These are phyloP conservation scores for Russula virescens DNA, from an alignment of 768 basidiomycete genomes.

Conservation along the genomic window DNA sequence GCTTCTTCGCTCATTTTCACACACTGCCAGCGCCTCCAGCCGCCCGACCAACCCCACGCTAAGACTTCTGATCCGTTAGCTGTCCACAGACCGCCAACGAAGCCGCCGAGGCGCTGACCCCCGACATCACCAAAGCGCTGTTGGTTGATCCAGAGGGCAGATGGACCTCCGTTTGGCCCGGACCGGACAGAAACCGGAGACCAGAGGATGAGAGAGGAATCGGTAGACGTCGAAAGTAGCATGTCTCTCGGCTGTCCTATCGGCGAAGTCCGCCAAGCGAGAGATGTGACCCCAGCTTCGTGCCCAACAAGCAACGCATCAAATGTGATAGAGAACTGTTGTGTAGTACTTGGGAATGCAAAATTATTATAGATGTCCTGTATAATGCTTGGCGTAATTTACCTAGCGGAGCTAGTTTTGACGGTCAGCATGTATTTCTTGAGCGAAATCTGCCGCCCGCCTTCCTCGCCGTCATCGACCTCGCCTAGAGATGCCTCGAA, in stretches of 20 bases:
- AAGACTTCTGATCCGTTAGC: slow-evolving; percentile 54
- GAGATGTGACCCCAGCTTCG: slow-evolving; percentile 83
- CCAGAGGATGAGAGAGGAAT: slow-evolving; percentile 96
- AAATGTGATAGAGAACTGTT: slow-evolving; percentile 75
- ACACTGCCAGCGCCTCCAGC: slow-evolving; percentile 83
- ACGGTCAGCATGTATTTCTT: slow-evolving; percentile 77
- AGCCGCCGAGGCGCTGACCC: slow-evolving; percentile 85
- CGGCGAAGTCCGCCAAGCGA: slow-evolving; percentile 67
- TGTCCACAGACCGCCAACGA: slow-evolving; percentile 87
- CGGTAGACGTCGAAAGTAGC: slow-evolving; percentile 88
- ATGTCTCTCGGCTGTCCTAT: slow-evolving; percentile 35
- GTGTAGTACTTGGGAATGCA: slow-evolving; percentile 31
- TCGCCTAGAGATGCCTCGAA: slow-evolving; percentile 82
- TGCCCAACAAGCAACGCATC: slow-evolving; percentile 96
- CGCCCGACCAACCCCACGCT: slow-evolving; percentile 92
- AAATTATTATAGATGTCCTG: slow-evolving; percentile 6
- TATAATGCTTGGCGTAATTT: neutral
- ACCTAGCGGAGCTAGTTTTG: slow-evolving; percentile 43
- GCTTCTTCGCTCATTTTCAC: slow-evolving; percentile 18
- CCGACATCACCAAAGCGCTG: slow-evolving; percentile 94
- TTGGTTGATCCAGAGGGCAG: slow-evolving; percentile 83
- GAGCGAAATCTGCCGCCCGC: slow-evolving; percentile 80
- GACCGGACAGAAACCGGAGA: slow-evolving; percentile 56
- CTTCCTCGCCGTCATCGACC: slow-evolving; percentile 66
- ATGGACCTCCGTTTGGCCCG: slow-evolving; percentile 35